Evolutionary conservation across 257 asterid genomes (phyloP).

Genomic region (Gentiana straminea): DNA sequence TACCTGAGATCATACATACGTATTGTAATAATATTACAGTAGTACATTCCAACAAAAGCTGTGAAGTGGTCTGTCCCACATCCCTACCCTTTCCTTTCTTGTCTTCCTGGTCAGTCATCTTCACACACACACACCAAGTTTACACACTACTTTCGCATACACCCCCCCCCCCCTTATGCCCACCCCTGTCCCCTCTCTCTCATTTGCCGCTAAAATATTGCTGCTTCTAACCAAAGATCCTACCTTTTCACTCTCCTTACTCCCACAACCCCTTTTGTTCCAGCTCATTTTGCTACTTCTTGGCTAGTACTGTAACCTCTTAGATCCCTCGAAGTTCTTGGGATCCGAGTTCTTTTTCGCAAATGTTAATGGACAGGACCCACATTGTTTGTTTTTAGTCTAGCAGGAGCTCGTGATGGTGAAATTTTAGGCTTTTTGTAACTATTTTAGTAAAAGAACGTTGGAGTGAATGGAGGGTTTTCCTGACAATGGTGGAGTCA

Average conservation of each 20-base stretch:
- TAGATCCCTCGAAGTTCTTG: slow-evolving; percentile 10
- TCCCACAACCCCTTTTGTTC: background rate
- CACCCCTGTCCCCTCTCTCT: slow-evolving; percentile 7
- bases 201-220: slow-evolving; percentile 11
- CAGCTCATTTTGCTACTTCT: background rate
- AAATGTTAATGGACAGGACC: slow-evolving; percentile 5
- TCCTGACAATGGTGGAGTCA: slow-evolving; percentile 16
- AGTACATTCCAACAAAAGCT: too few species aligned
- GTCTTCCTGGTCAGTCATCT: too few species aligned
- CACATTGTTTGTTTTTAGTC: slow-evolving; percentile 35
- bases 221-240: slow-evolving; percentile 11
- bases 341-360: slow-evolving; percentile 10
- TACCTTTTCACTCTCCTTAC: slow-evolving; percentile 5
- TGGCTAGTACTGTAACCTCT: background rate
- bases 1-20: too few species aligned
- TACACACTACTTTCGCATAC: too few species aligned
- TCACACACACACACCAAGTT: too few species aligned
- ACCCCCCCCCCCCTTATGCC: background rate
- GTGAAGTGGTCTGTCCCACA: too few species aligned
- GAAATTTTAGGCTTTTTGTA: slow-evolving; percentile 4
- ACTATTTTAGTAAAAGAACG: slow-evolving; percentile 30
- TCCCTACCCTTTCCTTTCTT: too few species aligned
- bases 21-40: too few species aligned
- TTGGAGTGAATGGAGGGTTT: slow-evolving; percentile 34
- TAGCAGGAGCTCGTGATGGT: slow-evolving; percentile 29